These are phyloP conservation scores for Prunella vulgaris DNA, from an alignment of 257 asterid genomes.

Conservation along the genomic window DNA sequence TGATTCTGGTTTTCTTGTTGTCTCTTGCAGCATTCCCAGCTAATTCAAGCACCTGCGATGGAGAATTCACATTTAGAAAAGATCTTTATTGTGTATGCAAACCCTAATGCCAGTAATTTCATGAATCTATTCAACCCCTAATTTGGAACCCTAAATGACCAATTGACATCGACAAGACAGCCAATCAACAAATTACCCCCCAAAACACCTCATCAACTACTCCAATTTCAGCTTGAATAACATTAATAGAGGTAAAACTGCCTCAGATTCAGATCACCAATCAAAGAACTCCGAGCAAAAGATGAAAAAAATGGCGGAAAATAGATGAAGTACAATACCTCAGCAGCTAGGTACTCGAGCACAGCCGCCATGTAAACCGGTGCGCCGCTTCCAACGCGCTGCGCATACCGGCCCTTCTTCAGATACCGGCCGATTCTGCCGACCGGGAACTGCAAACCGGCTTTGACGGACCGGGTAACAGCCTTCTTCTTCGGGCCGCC, in stretches of 20 bases:
- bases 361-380: conserved; percentile 50
- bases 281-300: no score
- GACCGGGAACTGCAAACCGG: conserved; percentile 55
- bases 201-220: neutral
- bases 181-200: neutral
- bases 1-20: conserved; percentile 71
- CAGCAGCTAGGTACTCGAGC: conserved; percentile 54
- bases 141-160: neutral
- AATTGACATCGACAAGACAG: neutral
- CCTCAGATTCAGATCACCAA: neutral
- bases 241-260: neutral
- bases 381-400: conserved; percentile 43
- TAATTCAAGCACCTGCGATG: conserved; percentile 77
- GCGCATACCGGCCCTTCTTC: conserved; percentile 48
- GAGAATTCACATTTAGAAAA: no score
- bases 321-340: no score
- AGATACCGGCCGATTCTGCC: conserved; percentile 54
- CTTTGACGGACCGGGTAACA: conserved; percentile 43
- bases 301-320: no score
- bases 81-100: neutral
- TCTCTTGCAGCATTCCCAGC: conserved; percentile 85
- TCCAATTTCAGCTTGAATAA: neutral
- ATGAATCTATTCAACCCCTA: neutral
- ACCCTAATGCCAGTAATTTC: neutral
- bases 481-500: conserved; percentile 55